Conservation (phyloP, 2,329 filamentous ascomycete species). For the Neofusicoccum umdonicola region DNA sequence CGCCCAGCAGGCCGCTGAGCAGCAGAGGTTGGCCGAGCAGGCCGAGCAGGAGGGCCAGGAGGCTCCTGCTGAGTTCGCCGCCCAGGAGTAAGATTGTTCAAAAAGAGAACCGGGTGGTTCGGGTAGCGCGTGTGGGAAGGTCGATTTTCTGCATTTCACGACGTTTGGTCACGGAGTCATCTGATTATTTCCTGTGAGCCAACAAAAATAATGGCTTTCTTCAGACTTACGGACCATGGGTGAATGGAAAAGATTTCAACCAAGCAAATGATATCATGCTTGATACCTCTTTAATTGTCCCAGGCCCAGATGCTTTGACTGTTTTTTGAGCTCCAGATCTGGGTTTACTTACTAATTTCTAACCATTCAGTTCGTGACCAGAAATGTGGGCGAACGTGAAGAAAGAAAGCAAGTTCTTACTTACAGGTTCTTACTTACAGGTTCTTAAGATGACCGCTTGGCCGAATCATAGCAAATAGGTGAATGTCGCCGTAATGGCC, state of each 20-base stretch:
- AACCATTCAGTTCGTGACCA: too few species aligned
- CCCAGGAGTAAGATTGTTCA: slow-evolving; percentile 16
- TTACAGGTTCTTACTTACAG: too few species aligned
- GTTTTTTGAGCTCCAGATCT: too few species aligned
- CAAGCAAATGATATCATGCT: slow-evolving; percentile 3
- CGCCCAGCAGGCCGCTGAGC: slow-evolving; percentile 64
- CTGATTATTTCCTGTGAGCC: slow-evolving; percentile 16
- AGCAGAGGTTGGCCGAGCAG: slow-evolving; percentile 59
- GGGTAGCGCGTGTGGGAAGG: slow-evolving; percentile 4
- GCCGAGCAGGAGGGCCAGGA: slow-evolving; percentile 50
- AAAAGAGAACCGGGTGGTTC: slow-evolving; percentile 13
- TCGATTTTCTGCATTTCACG: slow-evolving; percentile 18
- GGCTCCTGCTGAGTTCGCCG: slow-evolving; percentile 14
- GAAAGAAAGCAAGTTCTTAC: too few species aligned
- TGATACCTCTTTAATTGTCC: background rate
- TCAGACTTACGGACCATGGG: slow-evolving; percentile 17
- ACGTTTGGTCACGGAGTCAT: slow-evolving; percentile 19
- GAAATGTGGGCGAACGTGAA: too few species aligned
- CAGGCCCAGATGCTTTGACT: background rate
- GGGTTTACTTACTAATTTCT: too few species aligned
- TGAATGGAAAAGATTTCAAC: slow-evolving; percentile 17
- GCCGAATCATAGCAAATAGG: too few species aligned
- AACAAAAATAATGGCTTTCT: slow-evolving; percentile 17
- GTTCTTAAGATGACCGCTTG: too few species aligned
- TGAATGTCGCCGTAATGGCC: too few species aligned